Evolutionary conservation across 441 rosid species (phyloP).

Genomic region (Capsella rubella): DNA sequence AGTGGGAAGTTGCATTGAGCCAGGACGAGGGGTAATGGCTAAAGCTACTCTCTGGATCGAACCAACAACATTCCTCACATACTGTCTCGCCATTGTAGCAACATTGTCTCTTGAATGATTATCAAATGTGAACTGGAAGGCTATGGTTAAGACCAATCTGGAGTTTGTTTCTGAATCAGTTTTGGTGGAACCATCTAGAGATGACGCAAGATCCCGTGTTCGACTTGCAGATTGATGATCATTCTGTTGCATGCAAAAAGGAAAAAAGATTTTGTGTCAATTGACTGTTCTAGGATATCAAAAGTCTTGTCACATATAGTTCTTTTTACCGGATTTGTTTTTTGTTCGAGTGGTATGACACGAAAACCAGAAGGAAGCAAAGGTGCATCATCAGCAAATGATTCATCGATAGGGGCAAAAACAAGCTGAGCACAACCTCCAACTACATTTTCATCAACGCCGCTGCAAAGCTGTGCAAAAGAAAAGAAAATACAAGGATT

Average conservation of each 20-base stretch:
- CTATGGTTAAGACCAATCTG: conserved; percentile 87
- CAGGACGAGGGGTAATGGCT: conserved; percentile 79
- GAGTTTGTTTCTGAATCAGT: conserved; percentile 57
- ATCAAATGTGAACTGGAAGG: conserved; percentile 89
- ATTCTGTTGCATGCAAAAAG: conserved; percentile 50
- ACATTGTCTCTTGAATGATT: conserved; percentile 80
- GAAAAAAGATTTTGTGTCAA: not conserved
- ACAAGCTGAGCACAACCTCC: conserved; percentile 95
- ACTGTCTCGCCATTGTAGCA: conserved; percentile 96
- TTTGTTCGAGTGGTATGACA: conserved; percentile 84
- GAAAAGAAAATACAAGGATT: not conserved
- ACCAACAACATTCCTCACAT: conserved; percentile 80
- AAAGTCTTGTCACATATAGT: not conserved
- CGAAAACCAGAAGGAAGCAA: conserved; percentile 89
- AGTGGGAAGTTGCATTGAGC: conserved; percentile 60
- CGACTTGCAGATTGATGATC: conserved; percentile 59
- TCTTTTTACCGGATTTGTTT: conserved; percentile 56
- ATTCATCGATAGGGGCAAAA: conserved; percentile 90
- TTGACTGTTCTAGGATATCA: not conserved
- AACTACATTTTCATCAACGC: conserved; percentile 87
- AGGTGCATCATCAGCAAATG: conserved; percentile 95
- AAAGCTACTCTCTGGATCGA: conserved; percentile 96
- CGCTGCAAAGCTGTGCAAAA: conserved; percentile 70
- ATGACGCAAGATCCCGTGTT: conserved; percentile 86
- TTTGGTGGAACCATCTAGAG: conserved; percentile 71